Evolutionary conservation across 495 filamentous ascomycete species (phyloP), one percentile per base, ranked within the genome.

Genomic region (Glarea lozoyensis): DNA sequence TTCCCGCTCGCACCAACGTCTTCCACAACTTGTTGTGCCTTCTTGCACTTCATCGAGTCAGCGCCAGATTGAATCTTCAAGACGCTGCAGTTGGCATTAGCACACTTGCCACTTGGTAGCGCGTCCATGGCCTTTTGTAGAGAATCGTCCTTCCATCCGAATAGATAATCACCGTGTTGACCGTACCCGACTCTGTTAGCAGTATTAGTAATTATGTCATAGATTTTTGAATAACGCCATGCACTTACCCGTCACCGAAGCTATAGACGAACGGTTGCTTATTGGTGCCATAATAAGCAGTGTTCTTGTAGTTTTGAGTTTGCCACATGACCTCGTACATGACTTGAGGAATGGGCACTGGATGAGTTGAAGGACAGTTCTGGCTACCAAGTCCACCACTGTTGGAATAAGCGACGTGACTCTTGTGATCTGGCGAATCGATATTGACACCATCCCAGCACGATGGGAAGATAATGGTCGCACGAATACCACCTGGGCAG

Each of bases 371-470:
- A 27, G 66, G 66, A 53, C 66, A 69, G 0, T 17, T 17, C 3
- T 29, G n/a, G 20, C 15, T 35, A 22, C 30, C 30, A n/a, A 35
- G 27, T 3, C 76, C 76, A 40, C 60, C 64, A 29, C 54, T 52
- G 4, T 57, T 43, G 19, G 41, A 34, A 42, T 77, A 80, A 1
- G 65, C 57, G 25, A 82, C 61, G 46, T 82, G 78, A 7, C 63
- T 63, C 55, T 68, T 65, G 54, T 82, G 71, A 46, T 71, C 62
- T 1, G 56, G 34, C 3, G 60, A 65, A 30, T 45, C 43, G 23
- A 78, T 64, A 11, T 86, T 72, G 45, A 79, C 72, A 21, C 87
- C 87, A 55, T 93, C 84, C 87, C 87, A 93, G 72, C 87, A 94
- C 0, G 81, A 84, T 4, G 87, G 87, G 64, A 94, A 94, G 75